A percentile compares a stretch with the other conserved stretches of the same genome.
These are phyloP conservation scores for Eutrema japonicum DNA, from an alignment of 345 rosid species.

Conservation along the genomic window DNA sequence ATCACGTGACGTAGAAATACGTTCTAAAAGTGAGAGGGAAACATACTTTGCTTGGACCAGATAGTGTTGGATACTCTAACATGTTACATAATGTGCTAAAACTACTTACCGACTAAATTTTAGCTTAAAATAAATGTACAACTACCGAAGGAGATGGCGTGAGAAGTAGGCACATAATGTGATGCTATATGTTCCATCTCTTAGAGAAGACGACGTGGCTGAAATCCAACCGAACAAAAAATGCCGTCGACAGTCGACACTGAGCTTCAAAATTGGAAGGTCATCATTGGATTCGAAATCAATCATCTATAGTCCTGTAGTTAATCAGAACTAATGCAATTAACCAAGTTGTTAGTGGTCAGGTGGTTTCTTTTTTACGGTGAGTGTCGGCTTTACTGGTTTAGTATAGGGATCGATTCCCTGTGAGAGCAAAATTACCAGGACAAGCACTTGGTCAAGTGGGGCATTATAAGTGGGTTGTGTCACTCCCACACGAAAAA, in stretches of 20 bases:
- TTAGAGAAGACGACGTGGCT: conserved; percentile 17
- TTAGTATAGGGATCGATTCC: no score
- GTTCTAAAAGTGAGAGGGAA: not conserved
- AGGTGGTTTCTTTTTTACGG: no score
- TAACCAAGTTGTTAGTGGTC: no score
- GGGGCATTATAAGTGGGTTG: no score
- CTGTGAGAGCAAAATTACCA: no score
- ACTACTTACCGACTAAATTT: conserved; percentile 1
- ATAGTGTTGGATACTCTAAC: not conserved
- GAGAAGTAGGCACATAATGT: conserved; percentile 20
- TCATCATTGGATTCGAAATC: conserved; percentile 16
- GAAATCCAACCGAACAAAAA: not conserved
- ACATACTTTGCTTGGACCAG: not conserved
- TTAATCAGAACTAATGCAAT: not conserved
- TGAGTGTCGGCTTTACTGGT: no score
- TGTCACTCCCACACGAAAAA: no score
- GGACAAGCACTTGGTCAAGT: no score
- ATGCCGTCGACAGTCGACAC: conserved; percentile 28
- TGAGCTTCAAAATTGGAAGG: not conserved
- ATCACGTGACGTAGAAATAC: conserved; percentile 16
- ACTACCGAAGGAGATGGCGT: conserved; percentile 17
- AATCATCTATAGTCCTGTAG: not conserved
- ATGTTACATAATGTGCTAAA: not conserved
- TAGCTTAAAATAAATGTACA: not conserved
- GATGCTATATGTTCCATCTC: not conserved